A percentile compares a stretch with the other conserved stretches of the same genome.
These are phyloP conservation scores for Triangularia verruculosa DNA, from an alignment of 2,329 filamentous ascomycete genomes.

Conservation along the genomic window DNA sequence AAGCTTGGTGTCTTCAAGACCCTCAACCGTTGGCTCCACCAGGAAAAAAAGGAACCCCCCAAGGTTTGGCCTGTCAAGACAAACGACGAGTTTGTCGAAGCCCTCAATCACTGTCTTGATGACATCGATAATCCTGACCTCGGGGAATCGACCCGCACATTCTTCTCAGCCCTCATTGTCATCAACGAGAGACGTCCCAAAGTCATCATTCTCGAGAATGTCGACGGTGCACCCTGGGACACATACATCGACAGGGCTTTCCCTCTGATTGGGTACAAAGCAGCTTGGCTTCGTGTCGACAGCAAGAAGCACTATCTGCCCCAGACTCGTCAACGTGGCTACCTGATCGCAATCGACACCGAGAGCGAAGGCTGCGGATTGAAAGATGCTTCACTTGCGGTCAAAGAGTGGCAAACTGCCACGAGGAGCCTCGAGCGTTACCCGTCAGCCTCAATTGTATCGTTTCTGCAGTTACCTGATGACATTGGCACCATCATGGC, in stretches of 20 bases:
- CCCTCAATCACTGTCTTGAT: conserved; percentile 3
- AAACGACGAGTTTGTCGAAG: conserved; percentile 12
- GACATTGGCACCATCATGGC: conserved; percentile 52
- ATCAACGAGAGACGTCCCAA: conserved; percentile 49
- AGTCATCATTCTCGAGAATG: conserved; percentile 71
- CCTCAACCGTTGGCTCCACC: conserved; percentile 11
- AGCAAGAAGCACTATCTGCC: conserved; percentile 72
- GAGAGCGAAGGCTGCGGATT: no score
- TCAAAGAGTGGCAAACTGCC: conserved; percentile 42
- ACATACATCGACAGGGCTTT: conserved; percentile 43
- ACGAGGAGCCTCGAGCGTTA: conserved; percentile 50
- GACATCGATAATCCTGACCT: background rate
- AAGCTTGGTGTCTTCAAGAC: conserved; percentile 30
- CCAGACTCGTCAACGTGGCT: conserved; percentile 62
- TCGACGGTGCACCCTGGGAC: conserved; percentile 58
- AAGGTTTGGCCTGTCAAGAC: background rate
- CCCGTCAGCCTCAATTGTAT: conserved; percentile 60
- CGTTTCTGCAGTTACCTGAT: conserved; percentile 57
- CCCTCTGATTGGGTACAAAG: conserved; percentile 53
- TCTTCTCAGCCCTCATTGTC: conserved; percentile 27
- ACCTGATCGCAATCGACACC: conserved; percentile 55
- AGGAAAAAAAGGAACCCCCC: conserved; percentile 25
- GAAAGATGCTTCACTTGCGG: no score
- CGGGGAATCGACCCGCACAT: conserved; percentile 29
- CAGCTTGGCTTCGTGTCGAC: conserved; percentile 51